Evolutionary conservation across 176 grass and related monocot genomes (phyloP).

Genomic region (Juncus effusus): DNA sequence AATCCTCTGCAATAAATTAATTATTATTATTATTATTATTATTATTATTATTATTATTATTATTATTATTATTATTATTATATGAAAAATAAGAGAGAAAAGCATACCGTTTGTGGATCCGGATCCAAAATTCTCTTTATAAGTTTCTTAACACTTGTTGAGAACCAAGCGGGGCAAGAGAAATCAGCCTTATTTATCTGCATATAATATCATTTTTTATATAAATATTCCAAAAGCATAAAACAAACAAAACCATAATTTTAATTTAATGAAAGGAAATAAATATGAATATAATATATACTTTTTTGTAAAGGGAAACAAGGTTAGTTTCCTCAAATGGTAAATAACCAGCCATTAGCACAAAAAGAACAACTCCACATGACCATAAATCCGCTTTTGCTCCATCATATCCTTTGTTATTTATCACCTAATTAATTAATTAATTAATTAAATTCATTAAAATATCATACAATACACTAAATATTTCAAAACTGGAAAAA

Average conservation of each 20-base stretch:
- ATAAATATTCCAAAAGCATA: neutral
- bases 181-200: constrained; percentile 97
- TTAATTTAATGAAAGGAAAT: neutral
- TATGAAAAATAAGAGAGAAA: neutral
- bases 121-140: constrained; percentile 94
- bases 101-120: constrained; percentile 59
- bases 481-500: neutral
- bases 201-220: constrained; percentile 10
- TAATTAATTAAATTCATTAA: constrained; percentile 36
- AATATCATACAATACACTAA: constrained; percentile 21
- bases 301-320: constrained; percentile 92
- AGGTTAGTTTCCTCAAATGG: constrained; percentile 95
- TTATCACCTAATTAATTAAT: constrained; percentile 50
- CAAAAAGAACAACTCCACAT: constrained; percentile 96
- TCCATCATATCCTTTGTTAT: constrained; percentile 97
- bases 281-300: constrained; percentile 15
- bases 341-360: constrained; percentile 88
- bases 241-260: neutral
- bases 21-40: neutral
- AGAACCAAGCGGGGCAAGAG: constrained; percentile 89
- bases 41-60: too few species aligned
- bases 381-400: constrained; percentile 96
- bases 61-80: neutral
- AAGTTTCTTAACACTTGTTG: constrained; percentile 87
- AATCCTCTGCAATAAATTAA: constrained; percentile 60